These are phyloP conservation scores for Suillus placidus DNA, from an alignment of 768 basidiomycete genomes.

Conservation along the genomic window DNA sequence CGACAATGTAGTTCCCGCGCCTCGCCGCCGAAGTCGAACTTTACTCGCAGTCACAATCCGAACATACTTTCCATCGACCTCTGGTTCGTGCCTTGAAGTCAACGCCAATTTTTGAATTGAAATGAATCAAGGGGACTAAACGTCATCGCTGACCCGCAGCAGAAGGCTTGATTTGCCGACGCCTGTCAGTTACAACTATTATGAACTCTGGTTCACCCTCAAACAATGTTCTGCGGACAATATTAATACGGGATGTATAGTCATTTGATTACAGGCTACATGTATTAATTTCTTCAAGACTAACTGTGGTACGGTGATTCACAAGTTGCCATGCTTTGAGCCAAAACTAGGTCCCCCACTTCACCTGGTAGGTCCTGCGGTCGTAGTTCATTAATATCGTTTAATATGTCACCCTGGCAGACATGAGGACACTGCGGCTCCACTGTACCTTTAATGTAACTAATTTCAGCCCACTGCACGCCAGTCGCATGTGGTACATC, in stretches of 20 bases:
- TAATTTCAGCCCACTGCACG: neutral
- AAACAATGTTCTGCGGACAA: neutral
- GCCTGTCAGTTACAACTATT: constrained; percentile 38
- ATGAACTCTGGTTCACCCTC: neutral
- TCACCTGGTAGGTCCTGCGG: neutral
- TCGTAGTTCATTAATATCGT: neutral
- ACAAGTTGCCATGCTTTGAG: neutral
- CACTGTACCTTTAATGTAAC: neutral
- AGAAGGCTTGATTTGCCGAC: constrained; percentile 90
- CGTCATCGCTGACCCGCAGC: constrained; percentile 92
- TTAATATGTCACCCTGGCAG: neutral
- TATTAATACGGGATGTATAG: neutral
- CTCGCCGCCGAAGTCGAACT: neutral
- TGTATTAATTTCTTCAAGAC: neutral
- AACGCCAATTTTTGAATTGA: constrained; percentile 30
- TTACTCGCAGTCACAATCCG: neutral
- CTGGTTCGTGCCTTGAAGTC: constrained; percentile 97
- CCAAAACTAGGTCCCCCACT: neutral
- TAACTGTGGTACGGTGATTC: neutral
- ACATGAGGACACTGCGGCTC: neutral
- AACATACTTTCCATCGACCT: constrained; percentile 90
- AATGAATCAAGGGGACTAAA: constrained; percentile 27
- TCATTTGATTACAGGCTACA: neutral
- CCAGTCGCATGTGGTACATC: neutral
- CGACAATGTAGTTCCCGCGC: neutral